Evolutionary conservation across 1,139 yeast genomes (phyloP).

Genomic region (Yamadazyma dendronema): DNA sequence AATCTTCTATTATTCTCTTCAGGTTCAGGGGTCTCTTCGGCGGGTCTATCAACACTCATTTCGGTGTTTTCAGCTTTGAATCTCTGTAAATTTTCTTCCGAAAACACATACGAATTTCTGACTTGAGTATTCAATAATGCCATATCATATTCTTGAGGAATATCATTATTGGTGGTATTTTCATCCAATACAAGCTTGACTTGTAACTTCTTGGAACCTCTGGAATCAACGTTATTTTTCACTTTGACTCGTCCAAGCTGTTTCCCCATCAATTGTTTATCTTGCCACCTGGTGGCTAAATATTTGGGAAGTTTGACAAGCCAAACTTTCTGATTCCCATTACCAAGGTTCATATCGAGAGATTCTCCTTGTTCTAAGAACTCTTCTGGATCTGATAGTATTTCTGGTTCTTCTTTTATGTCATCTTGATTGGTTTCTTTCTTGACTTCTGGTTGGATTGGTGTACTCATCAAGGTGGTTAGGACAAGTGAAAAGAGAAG

Average conservation of each 20-base stretch:
- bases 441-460: conserved; percentile 8
- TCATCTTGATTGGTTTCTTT: conserved; percentile 14
- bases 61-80: conserved; percentile 48
- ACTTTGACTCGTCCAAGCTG: conserved; percentile 82
- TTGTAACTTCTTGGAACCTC: conserved; percentile 41
- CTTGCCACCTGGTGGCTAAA: conserved; percentile 78
- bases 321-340: conserved; percentile 77
- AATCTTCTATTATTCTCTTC: conserved; percentile 14
- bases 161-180: conserved; percentile 29
- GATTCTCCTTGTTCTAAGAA: conserved; percentile 56
- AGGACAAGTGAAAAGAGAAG: no score
- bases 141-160: conserved; percentile 85
- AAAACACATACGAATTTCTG: conserved; percentile 83
- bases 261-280: conserved; percentile 63
- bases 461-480: neutral
- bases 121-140: conserved; percentile 76
- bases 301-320: conserved; percentile 86
- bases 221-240: conserved; percentile 35
- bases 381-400: conserved; percentile 48
- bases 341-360: conserved; percentile 56
- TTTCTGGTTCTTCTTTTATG: conserved; percentile 25
- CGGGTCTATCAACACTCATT: conserved; percentile 15
- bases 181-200: conserved; percentile 59
- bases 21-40: conserved; percentile 14
- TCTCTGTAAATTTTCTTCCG: conserved; percentile 78